Base-by-base conservation (phyloP, 1,284 basidiomycete genomes). In the Peniophora sp. region DNA sequence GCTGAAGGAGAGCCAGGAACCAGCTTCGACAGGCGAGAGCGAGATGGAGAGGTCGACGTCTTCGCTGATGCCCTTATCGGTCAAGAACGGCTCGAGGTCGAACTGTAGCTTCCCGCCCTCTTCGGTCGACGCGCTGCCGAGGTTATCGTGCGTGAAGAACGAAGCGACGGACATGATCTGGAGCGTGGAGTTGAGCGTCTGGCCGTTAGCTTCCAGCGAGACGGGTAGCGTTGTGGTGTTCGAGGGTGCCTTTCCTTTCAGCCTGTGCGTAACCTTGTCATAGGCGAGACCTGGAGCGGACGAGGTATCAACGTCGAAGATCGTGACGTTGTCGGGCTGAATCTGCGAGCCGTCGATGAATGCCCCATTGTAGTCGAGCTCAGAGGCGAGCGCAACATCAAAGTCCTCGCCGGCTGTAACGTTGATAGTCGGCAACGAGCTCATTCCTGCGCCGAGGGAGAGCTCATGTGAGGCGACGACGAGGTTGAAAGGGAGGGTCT, bases 401-500 rank as follows among this genome's bases (percentile, higher is more conserved):
- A 89, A 82, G 17, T 74, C 62, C 3, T 69, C 66, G 5, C 67
- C 71, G 2, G 75, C 69, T 2, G 85, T 84, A 44, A 87, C 65
- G 53, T 87, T 89, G 68, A 90, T 78, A 2, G 76, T 79, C 49
- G 83, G 77, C 44, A 85, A 68, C 56, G 73, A 63, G 12, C 6
- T 32, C 27, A 32, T 32, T 5, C 60, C 45, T 16, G 63, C 63
- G 14, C 66, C 60, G 56, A 76, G 64, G 48, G 78, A 82, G 27
- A 89, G 64, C 57, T 93, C 89, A 55, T 87, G 80, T 25, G 71
- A 64, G 3, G 86, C 75, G 27, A 86, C 63, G 24, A 83, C 66
- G 17, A 89, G 55, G 58, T 77, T 70, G 59, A 88, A 89, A 11
- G 69, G 69, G 9, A 76, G 60, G 16, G 63, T 66, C 3, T 65